Evolutionary conservation across 371 early-diverging fungal genomes (phyloP), one percentile per base, ranked within the genome.

Genomic region (Zychaea mexicana): DNA sequence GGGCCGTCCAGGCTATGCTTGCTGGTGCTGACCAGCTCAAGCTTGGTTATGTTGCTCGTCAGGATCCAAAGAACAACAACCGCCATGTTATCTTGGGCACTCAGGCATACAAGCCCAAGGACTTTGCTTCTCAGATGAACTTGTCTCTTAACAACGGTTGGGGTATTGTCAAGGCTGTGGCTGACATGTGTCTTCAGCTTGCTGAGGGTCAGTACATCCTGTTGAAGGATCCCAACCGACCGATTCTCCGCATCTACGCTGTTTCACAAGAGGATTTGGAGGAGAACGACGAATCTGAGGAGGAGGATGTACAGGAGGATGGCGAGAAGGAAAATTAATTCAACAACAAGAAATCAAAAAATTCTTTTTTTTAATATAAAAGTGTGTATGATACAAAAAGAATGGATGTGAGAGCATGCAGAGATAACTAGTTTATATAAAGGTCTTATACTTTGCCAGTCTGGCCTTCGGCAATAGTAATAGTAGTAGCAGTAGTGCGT

Each of bases 191-290:
- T 58, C 74, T 93, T 69, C 84, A 88, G 67, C 78, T 94, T 61
- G 88, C 90, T 38, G 96, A 97, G 70, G 98, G 98, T 75, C 92
- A 92, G 72, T 98, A 94, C 71, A 90, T 98, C 30, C 78, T 98
- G 72, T 88, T 95, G 78, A 94, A 94, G 84, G 99, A 98, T 77
- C 96, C 99, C 31, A 94, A 94, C 85, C 95, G 94, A 88, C 85
- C 96, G 8, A 81, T 92, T 22, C 84, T 97, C 65, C 86, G 91
- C 58, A 64, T 97, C 56, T 96, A 96, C 79, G 68, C 83, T 39
- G 87, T 94, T 21, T 89, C 92, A 53, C 70, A 71, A 15, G 84
- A 83, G 54, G 84, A 90, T 33, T 88, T 90, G 71, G 88, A 91
- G 57, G 85, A 84, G 21, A 83, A 61, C 19, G 78, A 81, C 26